Evolutionary conservation across 176 grass and related monocot genomes (phyloP).

Genomic region (Oryza punctata): DNA sequence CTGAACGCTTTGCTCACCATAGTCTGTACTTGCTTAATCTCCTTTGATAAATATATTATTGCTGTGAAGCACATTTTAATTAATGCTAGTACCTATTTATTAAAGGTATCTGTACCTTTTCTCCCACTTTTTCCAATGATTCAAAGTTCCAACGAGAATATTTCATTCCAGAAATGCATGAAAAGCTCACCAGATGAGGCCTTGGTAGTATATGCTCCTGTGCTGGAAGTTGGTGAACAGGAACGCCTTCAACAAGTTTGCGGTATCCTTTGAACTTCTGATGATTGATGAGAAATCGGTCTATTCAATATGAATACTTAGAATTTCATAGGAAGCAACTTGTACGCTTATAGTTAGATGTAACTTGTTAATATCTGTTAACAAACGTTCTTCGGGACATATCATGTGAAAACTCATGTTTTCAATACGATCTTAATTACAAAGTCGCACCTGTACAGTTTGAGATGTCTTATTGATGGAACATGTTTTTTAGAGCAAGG

Average conservation of each 20-base stretch:
- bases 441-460: no score
- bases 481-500: no score
- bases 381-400: no score
- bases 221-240: conserved; percentile 81
- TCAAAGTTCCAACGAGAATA: conserved; percentile 23
- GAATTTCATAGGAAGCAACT: neutral
- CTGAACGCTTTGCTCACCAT: neutral
- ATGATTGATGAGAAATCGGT: neutral
- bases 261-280: conserved; percentile 67
- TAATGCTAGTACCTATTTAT: neutral
- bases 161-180: conserved; percentile 77
- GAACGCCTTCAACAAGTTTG: conserved; percentile 65
- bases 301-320: neutral
- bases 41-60: no score
- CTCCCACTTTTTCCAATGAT: neutral
- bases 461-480: no score
- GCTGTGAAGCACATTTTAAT: neutral
- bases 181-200: conserved; percentile 76
- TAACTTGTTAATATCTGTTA: no score
- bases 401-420: no score
- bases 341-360: neutral
- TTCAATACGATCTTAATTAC: no score
- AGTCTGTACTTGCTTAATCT: no score
- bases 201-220: conserved; percentile 73
- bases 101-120: conserved; percentile 11